Conservation (phyloP, 352 stramenopile genomes). For the Globisporangium ultimum region DNA sequence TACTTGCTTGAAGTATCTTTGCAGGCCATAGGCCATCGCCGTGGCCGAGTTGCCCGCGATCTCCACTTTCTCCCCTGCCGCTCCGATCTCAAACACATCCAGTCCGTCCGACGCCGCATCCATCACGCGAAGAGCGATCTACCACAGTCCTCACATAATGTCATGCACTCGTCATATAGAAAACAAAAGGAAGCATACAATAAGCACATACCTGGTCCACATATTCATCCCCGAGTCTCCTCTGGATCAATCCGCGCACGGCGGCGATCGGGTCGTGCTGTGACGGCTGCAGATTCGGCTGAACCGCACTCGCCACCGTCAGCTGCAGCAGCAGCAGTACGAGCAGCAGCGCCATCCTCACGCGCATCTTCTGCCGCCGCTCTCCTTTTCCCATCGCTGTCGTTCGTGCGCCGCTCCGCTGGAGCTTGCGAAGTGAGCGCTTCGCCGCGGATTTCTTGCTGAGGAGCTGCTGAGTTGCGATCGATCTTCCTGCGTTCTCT, state of each 20-base stretch:
- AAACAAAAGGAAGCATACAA: neutral
- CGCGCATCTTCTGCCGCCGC: neutral
- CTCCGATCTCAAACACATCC: constrained; percentile 64
- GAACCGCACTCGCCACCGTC: constrained; percentile 9
- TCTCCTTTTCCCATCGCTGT: neutral
- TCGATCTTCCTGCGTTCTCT: too few species aligned
- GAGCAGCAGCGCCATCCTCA: constrained; percentile 7
- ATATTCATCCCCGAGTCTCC: constrained; percentile 49
- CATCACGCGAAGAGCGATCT: constrained; percentile 56
- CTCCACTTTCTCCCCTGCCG: constrained; percentile 41
- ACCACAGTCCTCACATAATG: neutral
- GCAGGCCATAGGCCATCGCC: constrained; percentile 64
- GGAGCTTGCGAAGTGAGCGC: constrained; percentile 2
- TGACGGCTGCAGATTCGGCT: constrained; percentile 22
- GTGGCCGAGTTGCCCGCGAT: constrained; percentile 53
- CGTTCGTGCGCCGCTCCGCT: neutral
- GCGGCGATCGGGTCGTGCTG: constrained; percentile 48
- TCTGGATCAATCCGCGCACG: constrained; percentile 50
- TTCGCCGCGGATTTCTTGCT: constrained; percentile 2
- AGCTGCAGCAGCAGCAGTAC: constrained; percentile 12
- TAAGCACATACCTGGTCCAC: constrained; percentile 26
- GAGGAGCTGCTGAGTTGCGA: too few species aligned
- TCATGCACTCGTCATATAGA: neutral
- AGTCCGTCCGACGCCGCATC: constrained; percentile 32
- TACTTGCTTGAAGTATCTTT: constrained; percentile 75